phyloP scores from a whole-genome alignment of 768 basidiomycete genomes.

The Dendrothele bispora region DNA sequence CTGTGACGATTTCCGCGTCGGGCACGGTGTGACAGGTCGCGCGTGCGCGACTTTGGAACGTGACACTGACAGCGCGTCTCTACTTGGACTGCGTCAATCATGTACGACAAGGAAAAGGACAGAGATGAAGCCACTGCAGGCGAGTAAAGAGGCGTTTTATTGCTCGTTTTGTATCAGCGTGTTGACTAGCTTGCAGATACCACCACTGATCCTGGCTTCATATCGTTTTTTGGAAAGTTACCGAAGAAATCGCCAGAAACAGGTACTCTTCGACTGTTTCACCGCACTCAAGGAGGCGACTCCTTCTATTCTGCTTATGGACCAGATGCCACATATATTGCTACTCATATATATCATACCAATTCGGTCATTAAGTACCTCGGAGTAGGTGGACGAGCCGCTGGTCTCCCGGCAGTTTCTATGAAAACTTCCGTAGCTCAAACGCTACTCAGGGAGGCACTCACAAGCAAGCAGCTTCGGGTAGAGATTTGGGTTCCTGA shows the following conservation, averaged over 20 bases:
- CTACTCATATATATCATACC: conserved; percentile 80
- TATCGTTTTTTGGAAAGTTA: conserved; percentile 63
- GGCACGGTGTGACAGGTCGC: no score
- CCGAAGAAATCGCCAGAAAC: conserved; percentile 68
- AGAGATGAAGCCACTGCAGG: conserved; percentile 23
- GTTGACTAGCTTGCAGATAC: conserved; percentile 54
- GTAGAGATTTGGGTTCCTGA: conserved; percentile 90
- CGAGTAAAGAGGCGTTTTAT: neutral
- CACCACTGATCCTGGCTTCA: conserved; percentile 76
- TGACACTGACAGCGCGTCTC: conserved; percentile 25
- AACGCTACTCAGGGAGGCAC: conserved; percentile 79
- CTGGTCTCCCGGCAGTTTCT: conserved; percentile 73
- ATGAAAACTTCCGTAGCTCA: conserved; percentile 79
- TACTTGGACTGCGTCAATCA: conserved; percentile 14
- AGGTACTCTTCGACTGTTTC: conserved; percentile 88
- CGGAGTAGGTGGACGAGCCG: conserved; percentile 58
- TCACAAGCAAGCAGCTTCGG: conserved; percentile 87
- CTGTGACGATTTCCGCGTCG: no score
- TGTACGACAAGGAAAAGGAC: conserved; percentile 58
- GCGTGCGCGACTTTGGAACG: no score
- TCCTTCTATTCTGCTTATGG: conserved; percentile 91
- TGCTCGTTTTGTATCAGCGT: no score
- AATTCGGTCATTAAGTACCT: conserved; percentile 92
- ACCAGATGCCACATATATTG: conserved; percentile 84
- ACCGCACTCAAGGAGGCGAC: conserved; percentile 48